Evolutionary conservation across 768 basidiomycete species (phyloP).

Genomic region (Suillus tomentosus): DNA sequence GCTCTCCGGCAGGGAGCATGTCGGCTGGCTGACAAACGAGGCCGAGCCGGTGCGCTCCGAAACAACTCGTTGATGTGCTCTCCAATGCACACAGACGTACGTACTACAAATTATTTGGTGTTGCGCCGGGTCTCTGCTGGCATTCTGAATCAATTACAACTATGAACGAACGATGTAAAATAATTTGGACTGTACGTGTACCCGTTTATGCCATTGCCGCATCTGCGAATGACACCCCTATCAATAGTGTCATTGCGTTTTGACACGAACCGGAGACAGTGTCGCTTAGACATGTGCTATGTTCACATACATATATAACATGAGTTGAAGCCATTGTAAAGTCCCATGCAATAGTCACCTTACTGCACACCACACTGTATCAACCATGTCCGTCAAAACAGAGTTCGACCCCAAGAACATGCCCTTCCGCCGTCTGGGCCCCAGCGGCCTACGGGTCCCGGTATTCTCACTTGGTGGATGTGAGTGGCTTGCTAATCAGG

Average conservation of each 20-base stretch:
- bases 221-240: not conserved
- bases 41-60: too few species aligned
- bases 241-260: not conserved
- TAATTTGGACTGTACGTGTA: too few species aligned
- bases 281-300: conserved; percentile 17
- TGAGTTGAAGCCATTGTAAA: not conserved
- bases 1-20: too few species aligned
- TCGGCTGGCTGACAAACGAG: too few species aligned
- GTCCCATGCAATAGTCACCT: conserved; percentile 1
- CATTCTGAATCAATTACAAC: too few species aligned
- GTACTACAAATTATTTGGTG: too few species aligned
- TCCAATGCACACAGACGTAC: too few species aligned
- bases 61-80: too few species aligned
- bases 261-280: not conserved
- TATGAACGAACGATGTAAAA: too few species aligned
- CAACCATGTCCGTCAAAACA: conserved; percentile 27
- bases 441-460: conserved; percentile 50
- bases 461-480: conserved; percentile 56
- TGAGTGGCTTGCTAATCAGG: conserved; percentile 17
- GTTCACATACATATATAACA: conserved; percentile 20
- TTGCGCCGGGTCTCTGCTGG: too few species aligned
- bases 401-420: conserved; percentile 42
- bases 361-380: conserved; percentile 5
- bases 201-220: not conserved
- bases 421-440: conserved; percentile 45